Percentiles rank a stretch among this genome's conserved stretches.
These are phyloP conservation scores for Trametes elegans DNA, from an alignment of 768 basidiomycete species.

Conservation along the genomic window DNA sequence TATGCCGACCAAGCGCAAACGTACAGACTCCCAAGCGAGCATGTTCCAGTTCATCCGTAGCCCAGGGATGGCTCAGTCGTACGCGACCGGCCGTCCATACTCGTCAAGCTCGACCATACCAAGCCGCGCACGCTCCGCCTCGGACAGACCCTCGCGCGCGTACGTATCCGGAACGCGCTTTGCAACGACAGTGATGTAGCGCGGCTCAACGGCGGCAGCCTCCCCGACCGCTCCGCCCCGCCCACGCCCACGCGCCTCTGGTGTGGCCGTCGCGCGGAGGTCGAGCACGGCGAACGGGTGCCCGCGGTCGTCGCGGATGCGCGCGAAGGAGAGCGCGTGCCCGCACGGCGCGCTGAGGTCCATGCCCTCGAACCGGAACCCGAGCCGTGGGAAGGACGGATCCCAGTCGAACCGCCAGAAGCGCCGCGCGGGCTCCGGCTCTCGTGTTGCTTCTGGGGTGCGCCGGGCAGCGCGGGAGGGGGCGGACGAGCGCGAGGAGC, in stretches of 20 bases:
- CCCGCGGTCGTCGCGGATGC: slow-evolving; percentile 12
- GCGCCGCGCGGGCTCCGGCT: neutral
- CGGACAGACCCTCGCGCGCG: slow-evolving; percentile 11
- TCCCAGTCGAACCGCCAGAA: slow-evolving; percentile 20
- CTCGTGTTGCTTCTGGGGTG: neutral
- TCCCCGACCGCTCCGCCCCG: neutral
- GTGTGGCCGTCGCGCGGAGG: slow-evolving; percentile 2
- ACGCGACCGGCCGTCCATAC: neutral
- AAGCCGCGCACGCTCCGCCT: slow-evolving; percentile 9
- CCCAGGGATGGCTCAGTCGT: too few species aligned
- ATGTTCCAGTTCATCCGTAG: too few species aligned
- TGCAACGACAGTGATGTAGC: slow-evolving; percentile 9
- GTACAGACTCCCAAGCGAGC: too few species aligned
- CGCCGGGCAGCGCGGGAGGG: neutral
- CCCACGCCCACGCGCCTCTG: neutral
- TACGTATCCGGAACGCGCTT: slow-evolving; percentile 10
- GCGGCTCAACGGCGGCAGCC: neutral
- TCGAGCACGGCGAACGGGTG: slow-evolving; percentile 16
- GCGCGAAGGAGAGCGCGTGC: slow-evolving; percentile 15
- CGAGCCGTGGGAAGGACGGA: slow-evolving; percentile 12
- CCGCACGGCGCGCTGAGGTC: slow-evolving; percentile 11
- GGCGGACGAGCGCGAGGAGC: neutral
- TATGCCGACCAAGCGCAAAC: too few species aligned
- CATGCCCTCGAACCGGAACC: slow-evolving; percentile 19
- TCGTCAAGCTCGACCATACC: slow-evolving; percentile 9